Percentiles rank a stretch among this genome's conserved stretches.
Conservation (phyloP, 208 protist species). For the Leishmania guyanensis region DNA sequence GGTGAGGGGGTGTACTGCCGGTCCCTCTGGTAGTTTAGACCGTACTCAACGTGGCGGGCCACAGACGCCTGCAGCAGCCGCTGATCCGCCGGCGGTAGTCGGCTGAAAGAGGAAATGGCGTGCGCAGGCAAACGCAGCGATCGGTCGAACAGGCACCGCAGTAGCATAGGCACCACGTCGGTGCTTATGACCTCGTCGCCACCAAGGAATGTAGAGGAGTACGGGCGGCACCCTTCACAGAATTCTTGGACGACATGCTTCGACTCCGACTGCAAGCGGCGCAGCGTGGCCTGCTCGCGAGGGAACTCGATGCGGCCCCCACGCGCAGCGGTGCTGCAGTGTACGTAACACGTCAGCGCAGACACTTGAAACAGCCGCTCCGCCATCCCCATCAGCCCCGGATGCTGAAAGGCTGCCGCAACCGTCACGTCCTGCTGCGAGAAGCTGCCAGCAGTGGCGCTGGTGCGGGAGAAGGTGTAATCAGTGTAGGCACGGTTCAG, state of each 20-base stretch:
- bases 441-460: slow-evolving; percentile 46
- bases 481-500: slow-evolving; percentile 62
- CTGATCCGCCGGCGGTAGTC: slow-evolving; percentile 42
- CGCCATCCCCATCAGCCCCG: slow-evolving; percentile 31
- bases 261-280: slow-evolving; percentile 40
- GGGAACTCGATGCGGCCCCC: slow-evolving; percentile 40
- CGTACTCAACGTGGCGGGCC: slow-evolving; percentile 69
- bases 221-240: slow-evolving; percentile 49
- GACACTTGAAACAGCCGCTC: slow-evolving; percentile 54
- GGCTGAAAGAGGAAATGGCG: slow-evolving; percentile 37
- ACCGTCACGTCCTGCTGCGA: slow-evolving; percentile 57
- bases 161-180: slow-evolving; percentile 53
- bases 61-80: slow-evolving; percentile 43
- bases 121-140: slow-evolving; percentile 51
- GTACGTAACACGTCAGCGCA: slow-evolving; percentile 48
- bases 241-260: slow-evolving; percentile 39
- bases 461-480: slow-evolving; percentile 62
- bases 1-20: slow-evolving; percentile 9
- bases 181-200: slow-evolving; percentile 33
- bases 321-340: slow-evolving; percentile 52
- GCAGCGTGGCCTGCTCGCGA: slow-evolving; percentile 39
- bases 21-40: slow-evolving; percentile 59
- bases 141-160: slow-evolving; percentile 65
- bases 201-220: slow-evolving; percentile 34
- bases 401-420: slow-evolving; percentile 41